Conservation (phyloP, 1,139 yeast genomes). For the Debaryomycetaceae sp. region DNA sequence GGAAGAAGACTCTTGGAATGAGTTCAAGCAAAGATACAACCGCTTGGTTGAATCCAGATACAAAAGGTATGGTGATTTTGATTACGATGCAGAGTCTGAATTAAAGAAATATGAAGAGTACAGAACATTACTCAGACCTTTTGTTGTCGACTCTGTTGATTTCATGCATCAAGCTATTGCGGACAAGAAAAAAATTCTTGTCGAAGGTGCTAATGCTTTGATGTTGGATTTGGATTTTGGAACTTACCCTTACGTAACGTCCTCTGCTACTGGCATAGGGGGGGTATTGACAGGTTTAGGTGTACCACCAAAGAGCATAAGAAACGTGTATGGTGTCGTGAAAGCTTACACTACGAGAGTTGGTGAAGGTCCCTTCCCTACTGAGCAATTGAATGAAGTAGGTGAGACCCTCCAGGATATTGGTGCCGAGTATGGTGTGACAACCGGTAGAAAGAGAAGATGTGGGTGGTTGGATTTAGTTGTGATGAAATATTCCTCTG, state of each 20-base stretch:
- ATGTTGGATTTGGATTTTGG: slow-evolving; percentile 98
- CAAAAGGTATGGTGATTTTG: slow-evolving; percentile 91
- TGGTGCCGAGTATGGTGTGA: slow-evolving; percentile 97
- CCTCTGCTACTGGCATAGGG: slow-evolving; percentile 94
- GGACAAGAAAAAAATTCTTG: slow-evolving; percentile 77
- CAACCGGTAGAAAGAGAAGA: slow-evolving; percentile 98
- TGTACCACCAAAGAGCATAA: slow-evolving; percentile 79
- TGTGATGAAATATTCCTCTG: slow-evolving; percentile 83
- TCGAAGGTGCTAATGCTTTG: slow-evolving; percentile 98
- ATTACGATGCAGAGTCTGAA: slow-evolving; percentile 80
- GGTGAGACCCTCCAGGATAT: slow-evolving; percentile 88
- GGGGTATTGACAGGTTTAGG: slow-evolving; percentile 98
- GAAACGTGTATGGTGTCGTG: slow-evolving; percentile 88
- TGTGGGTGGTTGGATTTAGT: slow-evolving; percentile 99
- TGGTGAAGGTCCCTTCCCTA: slow-evolving; percentile 99
- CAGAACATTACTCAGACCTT: slow-evolving; percentile 76
- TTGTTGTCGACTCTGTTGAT: slow-evolving; percentile 87
- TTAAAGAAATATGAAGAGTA: slow-evolving; percentile 70
- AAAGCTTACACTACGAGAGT: slow-evolving; percentile 98
- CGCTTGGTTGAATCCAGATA: slow-evolving; percentile 77
- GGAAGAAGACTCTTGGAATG: slow-evolving; percentile 90
- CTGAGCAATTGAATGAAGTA: slow-evolving; percentile 84
- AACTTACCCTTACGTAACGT: slow-evolving; percentile 96
- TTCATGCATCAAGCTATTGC: slow-evolving; percentile 84
- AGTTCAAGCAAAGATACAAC: slow-evolving; percentile 74